phyloP scores from a whole-genome alignment of 2,329 filamentous ascomycete genomes.

The Pseudogymnoascus pannorum region DNA sequence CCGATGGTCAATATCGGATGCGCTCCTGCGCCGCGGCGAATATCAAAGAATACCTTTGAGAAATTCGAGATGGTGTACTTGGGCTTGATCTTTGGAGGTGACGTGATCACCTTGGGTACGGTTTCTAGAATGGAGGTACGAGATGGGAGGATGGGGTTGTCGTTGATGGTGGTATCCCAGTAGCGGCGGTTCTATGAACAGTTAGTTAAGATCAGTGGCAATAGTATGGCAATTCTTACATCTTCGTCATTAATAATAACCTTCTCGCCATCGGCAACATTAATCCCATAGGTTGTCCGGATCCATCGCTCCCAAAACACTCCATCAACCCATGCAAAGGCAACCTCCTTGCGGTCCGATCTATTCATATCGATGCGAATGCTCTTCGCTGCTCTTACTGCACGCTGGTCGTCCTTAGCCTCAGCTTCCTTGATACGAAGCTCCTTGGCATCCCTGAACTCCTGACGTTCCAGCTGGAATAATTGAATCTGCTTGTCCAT shows the following conservation, averaged over 20 bases:
- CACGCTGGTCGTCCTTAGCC: constrained; percentile 84
- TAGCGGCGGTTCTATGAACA: constrained; percentile 70
- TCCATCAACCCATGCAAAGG: constrained; percentile 95
- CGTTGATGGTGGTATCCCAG: constrained; percentile 87
- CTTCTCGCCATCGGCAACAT: constrained; percentile 76
- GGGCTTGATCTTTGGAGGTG: constrained; percentile 57
- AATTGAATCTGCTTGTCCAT: constrained; percentile 91
- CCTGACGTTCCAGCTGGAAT: constrained; percentile 89
- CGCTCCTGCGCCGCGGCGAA: constrained; percentile 49
- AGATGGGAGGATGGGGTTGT: constrained; percentile 81
- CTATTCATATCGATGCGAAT: constrained; percentile 89
- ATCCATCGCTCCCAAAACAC: constrained; percentile 98
- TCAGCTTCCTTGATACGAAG: constrained; percentile 93
- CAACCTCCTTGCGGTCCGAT: constrained; percentile 78
- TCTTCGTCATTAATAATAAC: constrained; percentile 97
- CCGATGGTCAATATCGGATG: constrained; percentile 53
- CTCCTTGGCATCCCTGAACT: constrained; percentile 89
- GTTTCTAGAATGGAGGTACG: constrained; percentile 41
- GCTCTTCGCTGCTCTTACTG: constrained; percentile 76
- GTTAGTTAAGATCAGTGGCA: constrained; percentile 29
- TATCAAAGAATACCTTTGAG: constrained; percentile 64
- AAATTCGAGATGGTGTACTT: constrained; percentile 71
- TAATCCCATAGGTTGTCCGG: constrained; percentile 86
- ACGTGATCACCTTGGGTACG: constrained; percentile 42
- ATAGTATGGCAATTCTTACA: constrained; percentile 48